Base-by-base conservation (phyloP, 768 basidiomycete genomes). In the Agrocybe praecox region DNA sequence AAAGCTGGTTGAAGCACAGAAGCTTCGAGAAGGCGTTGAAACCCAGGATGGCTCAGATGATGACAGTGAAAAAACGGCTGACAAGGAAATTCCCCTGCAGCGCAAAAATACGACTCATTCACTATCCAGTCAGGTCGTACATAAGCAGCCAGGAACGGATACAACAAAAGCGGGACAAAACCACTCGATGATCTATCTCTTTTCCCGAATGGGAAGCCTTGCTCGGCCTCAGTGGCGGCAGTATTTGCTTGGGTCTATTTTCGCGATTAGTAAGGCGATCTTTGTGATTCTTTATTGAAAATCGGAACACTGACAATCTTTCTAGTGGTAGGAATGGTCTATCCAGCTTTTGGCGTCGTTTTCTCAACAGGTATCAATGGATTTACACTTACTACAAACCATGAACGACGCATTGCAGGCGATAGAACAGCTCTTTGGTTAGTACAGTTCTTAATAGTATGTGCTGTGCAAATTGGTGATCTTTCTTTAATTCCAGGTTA, bases 1-100 rank as follows among this genome's bases (percentile, higher is more conserved):
- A 0, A 79, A 82, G 18, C 84, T 95, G 9, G 92, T 94, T 7
- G 81, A 83, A 40, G 86, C 92, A 1, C 92, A 94, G 75, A 86
- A 78, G 63, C 80, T 94, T 5, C 86, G 89, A 18, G 90, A 92
- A 64, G 71, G 69, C 2, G 59, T 45, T 10, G 45, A 54, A 23
- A 17, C 18, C 3, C 58, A 60, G 11, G 66, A 64, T 2, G 67
- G 52, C 9, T 72, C 62, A 14, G 57, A 55, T 2, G 66, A 65
- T 17, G 60, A 60, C 12, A 71, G 69, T 5, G 84, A 89, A 68
- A 83, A 85, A 72, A 69, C 70, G 22, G 73, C 74, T 8, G 76
- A 77, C 26, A 80, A 87, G 61, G 87, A 89, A 40, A 67, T 87
- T 36, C 84, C 87, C 17, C 82, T 90, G 24, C 79, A 78, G 14